Base-by-base conservation (phyloP, 768 basidiomycete species). In the Auriscalpium vulgare region DNA sequence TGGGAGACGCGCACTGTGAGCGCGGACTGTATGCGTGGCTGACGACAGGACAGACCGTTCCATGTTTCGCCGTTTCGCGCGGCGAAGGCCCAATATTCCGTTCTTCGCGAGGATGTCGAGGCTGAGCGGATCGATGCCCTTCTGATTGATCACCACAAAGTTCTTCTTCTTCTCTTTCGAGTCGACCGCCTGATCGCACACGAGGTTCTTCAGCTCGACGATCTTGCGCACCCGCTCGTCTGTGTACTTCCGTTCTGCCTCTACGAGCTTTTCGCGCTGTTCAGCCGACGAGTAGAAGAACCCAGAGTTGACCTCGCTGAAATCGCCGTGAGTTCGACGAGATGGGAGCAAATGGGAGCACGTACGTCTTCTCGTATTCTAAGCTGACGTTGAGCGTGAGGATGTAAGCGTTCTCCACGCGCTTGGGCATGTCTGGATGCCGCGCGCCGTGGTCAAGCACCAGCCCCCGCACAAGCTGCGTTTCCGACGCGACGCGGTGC, bases 221-320 rank as follows among this genome's bases (percentile, higher is more conserved):
- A 99, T 93, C 72, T 97, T 98, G 74, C 85, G 86, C 57, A 97
- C 84, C 71, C 95, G 95, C 40, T 83, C 87, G 69, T 99, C 97
- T 44, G 93, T 88, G 69, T 95, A 95, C 59, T 82, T 82, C 53
- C 97, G 83, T 69, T 99, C 97, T 5, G 95, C 94, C 71, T 99
- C 97, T 57, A 99, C 94, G 16, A 99, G 85, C 74, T 97, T 97
- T 73, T 99, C 97, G 40, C 97, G 86, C 71, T 99, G 97, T 68
- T 97, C 95, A 16, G 97, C 88, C 2, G 93, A 93, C 3, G 95
- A 97, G 74, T 99, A 99, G 79, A 97, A 99, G 81, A 99, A 99
- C 23, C 93, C 86, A 37, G 97, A 97, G 76, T 99, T 99, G 67
- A 99, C 93, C 80, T 99, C 97, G 62, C 95, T 98, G 65, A 50